These are phyloP conservation scores for Gnaphalium uliginosum DNA, from an alignment of 129 eudicot species.

Conservation along the genomic window DNA sequence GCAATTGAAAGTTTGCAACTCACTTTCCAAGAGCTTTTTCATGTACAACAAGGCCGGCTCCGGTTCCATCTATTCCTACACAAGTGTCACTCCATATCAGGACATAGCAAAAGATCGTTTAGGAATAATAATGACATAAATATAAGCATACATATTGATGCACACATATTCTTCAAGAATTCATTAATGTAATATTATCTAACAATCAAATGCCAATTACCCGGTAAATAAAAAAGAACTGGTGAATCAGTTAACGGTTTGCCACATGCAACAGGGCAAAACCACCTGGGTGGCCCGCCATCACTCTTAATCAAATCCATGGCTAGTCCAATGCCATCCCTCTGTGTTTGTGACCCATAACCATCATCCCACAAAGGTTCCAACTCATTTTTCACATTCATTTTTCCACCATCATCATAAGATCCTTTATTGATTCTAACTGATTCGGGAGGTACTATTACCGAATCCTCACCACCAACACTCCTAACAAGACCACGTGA, in stretches of 20 bases:
- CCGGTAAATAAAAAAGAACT: slow-evolving; percentile 77
- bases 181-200: neutral
- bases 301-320: slow-evolving; percentile 53
- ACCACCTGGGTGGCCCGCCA: slow-evolving; percentile 90
- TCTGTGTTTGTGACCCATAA: slow-evolving; percentile 66
- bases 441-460: slow-evolving; percentile 32
- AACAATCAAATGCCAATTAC: slow-evolving; percentile 34
- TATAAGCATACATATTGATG: neutral
- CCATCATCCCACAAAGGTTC: slow-evolving; percentile 94
- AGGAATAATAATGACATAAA: neutral
- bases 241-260: slow-evolving; percentile 66
- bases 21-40: slow-evolving; percentile 80
- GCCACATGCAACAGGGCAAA: slow-evolving; percentile 75
- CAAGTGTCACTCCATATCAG: neutral
- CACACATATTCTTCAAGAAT: neutral
- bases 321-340: slow-evolving; percentile 66
- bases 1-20: slow-evolving; percentile 25
- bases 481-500: slow-evolving; percentile 39
- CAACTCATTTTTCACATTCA: slow-evolving; percentile 34
- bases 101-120: neutral
- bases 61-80: slow-evolving; percentile 78
- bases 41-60: slow-evolving; percentile 71
- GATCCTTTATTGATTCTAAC: slow-evolving; percentile 36
- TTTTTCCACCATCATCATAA: slow-evolving; percentile 31
- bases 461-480: slow-evolving; percentile 35